Evolutionary conservation across 208 protist species (phyloP), one percentile per base, ranked within the genome.

Genomic region (Phytomonas serpens): DNA sequence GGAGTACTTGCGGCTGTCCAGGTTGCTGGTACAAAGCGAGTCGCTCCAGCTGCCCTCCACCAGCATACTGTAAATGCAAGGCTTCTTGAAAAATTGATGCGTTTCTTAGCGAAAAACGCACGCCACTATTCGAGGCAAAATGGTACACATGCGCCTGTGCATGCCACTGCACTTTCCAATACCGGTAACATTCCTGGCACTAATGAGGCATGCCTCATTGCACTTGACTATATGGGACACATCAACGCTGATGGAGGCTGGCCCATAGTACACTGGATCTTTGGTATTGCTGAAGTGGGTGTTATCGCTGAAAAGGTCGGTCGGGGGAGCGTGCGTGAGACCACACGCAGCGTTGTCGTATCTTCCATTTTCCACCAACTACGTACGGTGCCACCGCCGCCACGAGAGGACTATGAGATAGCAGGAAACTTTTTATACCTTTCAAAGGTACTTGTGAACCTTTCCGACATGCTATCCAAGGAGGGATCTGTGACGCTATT

Each of bases 291-390:
- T 19, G 87, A 94, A 65, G 88, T 81, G 34, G 81, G 85, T 32
- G 68, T 88, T 31, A 77, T 64, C 38, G 81, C 85, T 63, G 79
- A 84, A 70, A 71, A 77, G 30, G 72, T 72, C 61, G 79, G 77
- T 7, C 83, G 87, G 69, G 67, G 77, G 37, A 64, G 65, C 69
- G 66, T 80, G 64, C 32, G 80, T 42, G 71, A 61, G 67, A 77
- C 72, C 73, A 79, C 74, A 67, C 78, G 66, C 16, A 64, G 63
- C 19, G 16, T 57, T 27, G 19, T 57, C 27, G 5, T 57, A 27
- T 57, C 47, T 57, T 82, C 89, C 0, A 80, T 92, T 68, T 79
- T 94, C 4, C 78, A 85, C 11, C 89, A 92, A 73, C 75, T 94
- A 16, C 85, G 84, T 42, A 68, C 74, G 62, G 64, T 90, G 13